Percentiles rank a stretch among this genome's conserved stretches.
These are phyloP conservation scores for Cadophora malorum DNA, from an alignment of 2,329 filamentous ascomycete genomes.

Conservation along the genomic window DNA sequence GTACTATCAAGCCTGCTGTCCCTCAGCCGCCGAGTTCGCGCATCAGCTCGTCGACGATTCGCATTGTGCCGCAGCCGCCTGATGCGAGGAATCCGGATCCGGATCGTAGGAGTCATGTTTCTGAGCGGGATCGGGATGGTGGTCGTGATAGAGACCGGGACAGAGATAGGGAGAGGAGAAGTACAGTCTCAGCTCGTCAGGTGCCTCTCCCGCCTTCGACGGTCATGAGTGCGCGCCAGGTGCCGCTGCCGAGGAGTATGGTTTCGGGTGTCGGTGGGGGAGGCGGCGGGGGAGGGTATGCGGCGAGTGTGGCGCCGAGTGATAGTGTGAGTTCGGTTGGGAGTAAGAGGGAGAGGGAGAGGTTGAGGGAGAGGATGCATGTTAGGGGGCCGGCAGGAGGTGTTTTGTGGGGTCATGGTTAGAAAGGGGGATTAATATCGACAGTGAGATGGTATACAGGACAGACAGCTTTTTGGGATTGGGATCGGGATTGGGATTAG, in stretches of 20 bases:
- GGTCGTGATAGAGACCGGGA: slow-evolving; percentile 14
- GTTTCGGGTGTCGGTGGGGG: slow-evolving; percentile 16
- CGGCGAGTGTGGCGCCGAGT: slow-evolving; percentile 61
- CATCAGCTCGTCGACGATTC: background rate
- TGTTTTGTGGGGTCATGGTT: slow-evolving; percentile 17
- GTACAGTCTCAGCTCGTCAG: slow-evolving; percentile 27
- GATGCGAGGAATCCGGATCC: background rate
- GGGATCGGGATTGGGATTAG: background rate
- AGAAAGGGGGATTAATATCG: background rate
- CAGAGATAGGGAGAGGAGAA: slow-evolving; percentile 20
- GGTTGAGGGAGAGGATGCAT: slow-evolving; percentile 37
- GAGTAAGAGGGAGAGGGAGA: slow-evolving; percentile 40
- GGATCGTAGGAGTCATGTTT: slow-evolving; percentile 1
- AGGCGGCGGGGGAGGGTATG: slow-evolving; percentile 49
- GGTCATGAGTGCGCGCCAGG: slow-evolving; percentile 28
- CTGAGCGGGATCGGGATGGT: slow-evolving; percentile 14
- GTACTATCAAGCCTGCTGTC: slow-evolving; percentile 18
- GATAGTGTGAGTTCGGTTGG: slow-evolving; percentile 70
- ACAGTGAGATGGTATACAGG: slow-evolving; percentile 7
- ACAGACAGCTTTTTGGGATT: background rate
- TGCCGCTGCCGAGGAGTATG: slow-evolving; percentile 38
- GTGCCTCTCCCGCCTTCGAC: slow-evolving; percentile 32
- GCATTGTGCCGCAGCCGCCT: background rate
- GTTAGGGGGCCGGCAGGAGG: slow-evolving; percentile 21
- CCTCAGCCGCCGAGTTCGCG: slow-evolving; percentile 18